Percentiles rank a stretch among this genome's conserved stretches.
phyloP scores from a whole-genome alignment of 805 yeast species.

The Sugiyamaella floridensis region DNA sequence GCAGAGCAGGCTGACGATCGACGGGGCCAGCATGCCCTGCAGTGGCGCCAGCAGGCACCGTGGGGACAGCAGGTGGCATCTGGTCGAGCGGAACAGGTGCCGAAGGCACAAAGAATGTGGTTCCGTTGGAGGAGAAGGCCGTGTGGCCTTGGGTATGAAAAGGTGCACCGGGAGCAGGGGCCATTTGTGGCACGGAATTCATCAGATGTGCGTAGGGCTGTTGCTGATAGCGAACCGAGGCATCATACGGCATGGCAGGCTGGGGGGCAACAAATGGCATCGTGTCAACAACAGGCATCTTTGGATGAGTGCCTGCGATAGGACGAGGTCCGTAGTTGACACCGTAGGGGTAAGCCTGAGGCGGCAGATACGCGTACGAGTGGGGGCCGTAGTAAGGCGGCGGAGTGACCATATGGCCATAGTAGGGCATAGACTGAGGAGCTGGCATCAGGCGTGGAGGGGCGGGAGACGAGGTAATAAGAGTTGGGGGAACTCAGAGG shows the following conservation, averaged over 20 bases:
- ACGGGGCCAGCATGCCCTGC: slow-evolving; percentile 4
- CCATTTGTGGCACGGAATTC: no score
- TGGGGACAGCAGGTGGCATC: slow-evolving; percentile 14
- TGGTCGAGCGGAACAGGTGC: slow-evolving; percentile 14
- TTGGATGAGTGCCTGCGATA: background rate
- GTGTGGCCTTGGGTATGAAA: slow-evolving; percentile 1
- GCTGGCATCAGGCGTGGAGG: slow-evolving; percentile 5
- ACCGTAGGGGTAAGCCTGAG: background rate
- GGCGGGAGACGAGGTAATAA: background rate
- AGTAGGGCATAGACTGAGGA: slow-evolving; percentile 3
- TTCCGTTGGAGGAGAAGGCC: slow-evolving; percentile 16
- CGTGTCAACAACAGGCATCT: background rate
- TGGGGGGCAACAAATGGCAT: background rate
- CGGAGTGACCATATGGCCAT: slow-evolving; percentile 14
- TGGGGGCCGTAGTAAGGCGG: slow-evolving; percentile 14
- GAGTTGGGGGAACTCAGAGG: background rate
- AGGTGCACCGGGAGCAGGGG: background rate
- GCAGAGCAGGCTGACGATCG: background rate
- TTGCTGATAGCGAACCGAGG: background rate
- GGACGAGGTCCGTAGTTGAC: no score
- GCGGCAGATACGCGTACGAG: slow-evolving; percentile 5
- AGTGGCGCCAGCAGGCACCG: slow-evolving; percentile 11
- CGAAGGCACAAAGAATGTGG: slow-evolving; percentile 13
- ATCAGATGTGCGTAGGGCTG: background rate
- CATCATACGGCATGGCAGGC: background rate